These are phyloP conservation scores for Henckelia pumila DNA, from an alignment of 257 asterid species.

Conservation along the genomic window DNA sequence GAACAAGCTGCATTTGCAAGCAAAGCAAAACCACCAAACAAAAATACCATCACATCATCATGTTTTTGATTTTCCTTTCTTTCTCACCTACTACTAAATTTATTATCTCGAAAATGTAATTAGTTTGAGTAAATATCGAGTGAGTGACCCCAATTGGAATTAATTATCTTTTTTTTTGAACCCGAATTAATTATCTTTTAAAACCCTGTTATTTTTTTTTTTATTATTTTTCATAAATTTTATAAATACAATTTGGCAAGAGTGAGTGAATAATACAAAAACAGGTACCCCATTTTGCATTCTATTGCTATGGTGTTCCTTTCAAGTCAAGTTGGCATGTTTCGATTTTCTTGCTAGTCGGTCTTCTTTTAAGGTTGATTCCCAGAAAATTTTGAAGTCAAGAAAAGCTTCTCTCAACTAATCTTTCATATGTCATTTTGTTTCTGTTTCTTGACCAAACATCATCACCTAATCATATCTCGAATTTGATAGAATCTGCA, in stretches of 20 bases:
- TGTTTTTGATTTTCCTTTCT: constrained; percentile 28
- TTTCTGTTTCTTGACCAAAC: constrained; percentile 13
- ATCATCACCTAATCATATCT: neutral
- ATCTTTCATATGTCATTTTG: neutral
- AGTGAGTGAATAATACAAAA: neutral
- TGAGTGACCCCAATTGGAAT: no score
- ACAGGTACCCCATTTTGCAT: constrained; percentile 4
- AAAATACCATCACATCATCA: constrained; percentile 28
- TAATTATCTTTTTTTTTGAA: no score
- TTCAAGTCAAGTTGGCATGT: constrained; percentile 32
- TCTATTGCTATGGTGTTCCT: constrained; percentile 25
- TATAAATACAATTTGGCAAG: neutral
- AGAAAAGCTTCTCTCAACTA: neutral
- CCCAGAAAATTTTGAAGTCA: constrained; percentile 1
- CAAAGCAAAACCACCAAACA: constrained; percentile 50
- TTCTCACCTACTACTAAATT: constrained; percentile 40
- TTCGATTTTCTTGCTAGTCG: constrained; percentile 16
- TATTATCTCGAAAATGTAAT: neutral
- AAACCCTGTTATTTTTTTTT: no score
- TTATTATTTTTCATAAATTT: no score
- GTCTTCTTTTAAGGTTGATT: neutral
- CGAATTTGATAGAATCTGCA: constrained; percentile 5
- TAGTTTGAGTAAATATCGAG: no score
- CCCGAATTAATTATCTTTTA: no score
- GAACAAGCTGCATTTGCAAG: constrained; percentile 53